Base-by-base conservation (phyloP, 352 stramenopile genomes). In the Phytophthora sp. region DNA sequence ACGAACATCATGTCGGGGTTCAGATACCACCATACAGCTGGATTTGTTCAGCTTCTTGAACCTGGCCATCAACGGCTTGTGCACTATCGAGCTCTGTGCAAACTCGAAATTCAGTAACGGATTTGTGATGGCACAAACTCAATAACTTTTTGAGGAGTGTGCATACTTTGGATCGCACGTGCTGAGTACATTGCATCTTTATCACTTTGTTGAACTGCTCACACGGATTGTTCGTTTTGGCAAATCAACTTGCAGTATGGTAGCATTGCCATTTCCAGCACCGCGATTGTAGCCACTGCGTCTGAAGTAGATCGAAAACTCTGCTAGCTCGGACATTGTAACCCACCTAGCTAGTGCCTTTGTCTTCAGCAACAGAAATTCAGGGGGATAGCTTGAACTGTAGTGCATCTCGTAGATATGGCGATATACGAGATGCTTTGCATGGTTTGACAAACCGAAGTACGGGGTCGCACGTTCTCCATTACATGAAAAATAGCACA, bases 361-460 rank as follows among this genome's bases (percentile, higher is more conserved):
- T 5, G 3, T 38, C 36, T 44, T 44, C 4, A 44, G 9, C 36
- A 23, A 12, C 12, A 23, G 2, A 44, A 44, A 24, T 6, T 23
- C 36, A 23, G 4, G 15, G n/a, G n/a, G n/a, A n/a, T 44, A 44
- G 36, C 36, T 44, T 13, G 36, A 15, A n/a, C 36, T 24, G 36
- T 44, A 44, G 36, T 44, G 36, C 36, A 44, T 44, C 11, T 44
- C 36, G n/a, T 44, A 44, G 9, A 44, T 44, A 9, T 44, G 36
- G 21, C 36, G 21, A 12, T 23, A 44, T 23, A 44, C n/a, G 23
- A 23, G 36, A 44, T 44, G 36, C 4, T 2, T 44, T 44, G 36
- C 36, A 23, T 44, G 13, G 5, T 5, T 7, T n/a, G 36, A 44
- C 36, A 44, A 23, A 2, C 36, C 16, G 31, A 33, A 33, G n/a